phyloP scores from a whole-genome alignment of 352 stramenopile genomes.

The Pythium rhizo-oryzae region DNA sequence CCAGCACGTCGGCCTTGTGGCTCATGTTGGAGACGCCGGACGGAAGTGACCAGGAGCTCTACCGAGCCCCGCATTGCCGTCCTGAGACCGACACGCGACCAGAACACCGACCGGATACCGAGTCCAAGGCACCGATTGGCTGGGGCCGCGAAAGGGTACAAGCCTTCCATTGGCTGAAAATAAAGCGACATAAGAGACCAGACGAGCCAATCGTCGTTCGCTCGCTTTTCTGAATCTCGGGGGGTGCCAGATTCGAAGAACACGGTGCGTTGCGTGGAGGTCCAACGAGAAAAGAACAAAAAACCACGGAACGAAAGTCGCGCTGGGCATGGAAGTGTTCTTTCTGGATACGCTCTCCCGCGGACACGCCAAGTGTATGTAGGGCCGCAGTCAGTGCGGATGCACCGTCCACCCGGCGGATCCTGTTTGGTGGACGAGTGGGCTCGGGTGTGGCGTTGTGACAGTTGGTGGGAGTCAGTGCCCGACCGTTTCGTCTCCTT shows the following conservation, averaged over 20 bases:
- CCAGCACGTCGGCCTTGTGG: constrained; percentile 55
- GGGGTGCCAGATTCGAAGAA: not conserved
- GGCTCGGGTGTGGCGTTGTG: constrained; percentile 12
- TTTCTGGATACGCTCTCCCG: not conserved
- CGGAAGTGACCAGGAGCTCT: not conserved
- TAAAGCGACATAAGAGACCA: constrained; percentile 6
- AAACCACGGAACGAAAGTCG: constrained; percentile 3
- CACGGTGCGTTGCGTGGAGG: not conserved
- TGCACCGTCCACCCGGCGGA: not conserved
- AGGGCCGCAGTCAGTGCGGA: too few relatives aligned
- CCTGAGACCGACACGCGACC: not conserved
- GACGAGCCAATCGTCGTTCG: constrained; percentile 17
- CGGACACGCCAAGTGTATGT: constrained; percentile 5
- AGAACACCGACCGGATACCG: constrained; percentile 4
- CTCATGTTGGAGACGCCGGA: constrained; percentile 23
- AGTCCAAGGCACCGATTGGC: not conserved
- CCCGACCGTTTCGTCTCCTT: constrained; percentile 13
- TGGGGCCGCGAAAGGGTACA: not conserved
- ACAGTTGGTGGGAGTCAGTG: constrained; percentile 14
- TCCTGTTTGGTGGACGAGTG: not conserved
- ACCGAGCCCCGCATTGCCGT: not conserved
- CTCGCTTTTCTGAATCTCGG: constrained; percentile 10
- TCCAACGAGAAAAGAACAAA: constrained; percentile 4
- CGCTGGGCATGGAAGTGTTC: too few relatives aligned
- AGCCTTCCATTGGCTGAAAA: not conserved